Evolutionary conservation across 1,284 basidiomycete genomes (phyloP).

Genomic region (Leucoagaricus sp.): DNA sequence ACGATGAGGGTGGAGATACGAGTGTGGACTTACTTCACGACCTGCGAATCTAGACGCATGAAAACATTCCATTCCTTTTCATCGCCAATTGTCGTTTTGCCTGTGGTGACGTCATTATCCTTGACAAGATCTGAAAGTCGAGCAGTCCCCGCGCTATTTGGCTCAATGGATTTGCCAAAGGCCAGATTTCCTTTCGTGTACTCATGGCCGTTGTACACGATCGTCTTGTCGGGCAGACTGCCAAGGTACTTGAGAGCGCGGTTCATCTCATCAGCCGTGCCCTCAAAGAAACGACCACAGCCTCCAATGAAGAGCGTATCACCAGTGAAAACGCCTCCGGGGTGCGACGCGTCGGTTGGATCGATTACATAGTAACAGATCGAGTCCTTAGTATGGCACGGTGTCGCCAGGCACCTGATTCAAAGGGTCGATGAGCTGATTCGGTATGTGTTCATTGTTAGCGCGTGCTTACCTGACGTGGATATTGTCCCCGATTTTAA

Average conservation of each 20-base stretch:
- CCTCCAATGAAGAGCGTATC: conserved; percentile 96
- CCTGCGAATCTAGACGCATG: conserved; percentile 65
- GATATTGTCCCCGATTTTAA: conserved; percentile 72
- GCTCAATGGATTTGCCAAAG: conserved; percentile 70
- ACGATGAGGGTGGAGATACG: background rate
- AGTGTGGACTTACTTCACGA: conserved; percentile 54
- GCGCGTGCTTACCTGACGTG: conserved; percentile 57
- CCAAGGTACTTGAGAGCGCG: conserved; percentile 75
- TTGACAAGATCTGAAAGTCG: conserved; percentile 56
- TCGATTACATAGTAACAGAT: conserved; percentile 86
- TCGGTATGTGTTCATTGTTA: conserved; percentile 13
- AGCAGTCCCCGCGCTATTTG: conserved; percentile 56
- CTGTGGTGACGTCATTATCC: conserved; percentile 63
- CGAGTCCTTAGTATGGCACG: conserved; percentile 96
- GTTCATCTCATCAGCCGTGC: conserved; percentile 85
- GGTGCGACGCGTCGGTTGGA: conserved; percentile 49
- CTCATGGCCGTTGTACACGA: conserved; percentile 93
- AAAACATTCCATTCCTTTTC: conserved; percentile 89
- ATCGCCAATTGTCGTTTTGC: conserved; percentile 81
- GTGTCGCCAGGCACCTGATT: conserved; percentile 81
- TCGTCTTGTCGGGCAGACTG: conserved; percentile 77
- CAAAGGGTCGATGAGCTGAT: conserved; percentile 8
- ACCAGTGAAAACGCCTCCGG: conserved; percentile 89
- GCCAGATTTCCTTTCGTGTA: conserved; percentile 75
- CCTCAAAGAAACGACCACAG: conserved; percentile 98